Percentiles rank a stretch among this genome's conserved stretches.
phyloP scores from a whole-genome alignment of 805 yeast species.

The Pichia thaimueangensis region DNA sequence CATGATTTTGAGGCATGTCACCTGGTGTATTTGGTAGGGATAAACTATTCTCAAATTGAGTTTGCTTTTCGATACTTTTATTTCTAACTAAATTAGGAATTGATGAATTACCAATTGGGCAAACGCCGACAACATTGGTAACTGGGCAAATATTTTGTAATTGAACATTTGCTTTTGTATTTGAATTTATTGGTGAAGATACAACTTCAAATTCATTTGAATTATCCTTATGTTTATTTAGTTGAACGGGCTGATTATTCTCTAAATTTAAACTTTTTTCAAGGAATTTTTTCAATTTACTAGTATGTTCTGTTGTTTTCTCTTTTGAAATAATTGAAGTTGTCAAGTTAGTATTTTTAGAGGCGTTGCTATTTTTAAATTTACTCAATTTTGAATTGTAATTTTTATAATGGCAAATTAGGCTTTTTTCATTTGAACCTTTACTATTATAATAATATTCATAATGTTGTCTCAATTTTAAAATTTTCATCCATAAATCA shows the following conservation, averaged over 20 bases:
- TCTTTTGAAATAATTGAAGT: conserved; percentile 18
- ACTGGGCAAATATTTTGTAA: conserved; percentile 17
- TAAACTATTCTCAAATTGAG: background rate
- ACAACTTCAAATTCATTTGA: conserved; percentile 8
- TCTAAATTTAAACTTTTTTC: conserved; percentile 21
- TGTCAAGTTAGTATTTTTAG: background rate
- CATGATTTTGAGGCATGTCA: background rate
- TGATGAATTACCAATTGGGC: conserved; percentile 21
- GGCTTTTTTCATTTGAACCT: conserved; percentile 24
- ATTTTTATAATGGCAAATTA: conserved; percentile 28
- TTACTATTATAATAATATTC: conserved; percentile 31
- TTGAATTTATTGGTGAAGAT: background rate
- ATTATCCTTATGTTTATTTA: conserved; percentile 2
- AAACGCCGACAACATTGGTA: conserved; percentile 21
- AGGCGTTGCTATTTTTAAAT: conserved; percentile 17
- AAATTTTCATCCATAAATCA: conserved; percentile 42
- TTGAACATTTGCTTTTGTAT: background rate
- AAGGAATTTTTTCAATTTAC: conserved; percentile 28
- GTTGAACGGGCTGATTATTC: conserved; percentile 7
- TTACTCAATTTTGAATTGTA: conserved; percentile 25
- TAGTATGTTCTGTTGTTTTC: conserved; percentile 27
- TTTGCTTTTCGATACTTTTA: background rate
- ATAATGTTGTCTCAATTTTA: conserved; percentile 31
- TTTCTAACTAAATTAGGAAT: background rate
- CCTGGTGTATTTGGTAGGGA: background rate